Evolutionary conservation across 2,329 filamentous ascomycete species (phyloP).

Genomic region (Botrytis tulipae): DNA sequence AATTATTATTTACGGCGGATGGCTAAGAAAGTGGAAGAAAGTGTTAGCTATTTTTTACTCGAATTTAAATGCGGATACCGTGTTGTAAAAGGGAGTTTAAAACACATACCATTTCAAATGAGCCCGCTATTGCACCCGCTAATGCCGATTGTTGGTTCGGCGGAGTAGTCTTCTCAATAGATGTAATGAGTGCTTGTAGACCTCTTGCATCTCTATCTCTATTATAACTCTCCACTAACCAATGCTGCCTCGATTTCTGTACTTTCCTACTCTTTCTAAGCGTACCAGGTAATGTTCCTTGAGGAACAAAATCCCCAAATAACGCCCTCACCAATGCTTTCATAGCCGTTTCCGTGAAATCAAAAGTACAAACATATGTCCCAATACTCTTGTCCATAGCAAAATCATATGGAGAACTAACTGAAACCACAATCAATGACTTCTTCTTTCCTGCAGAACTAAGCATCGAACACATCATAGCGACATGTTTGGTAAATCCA

Average conservation of each 20-base stretch:
- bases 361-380: slow-evolving; percentile 92
- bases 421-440: slow-evolving; percentile 84
- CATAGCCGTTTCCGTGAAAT: slow-evolving; percentile 91
- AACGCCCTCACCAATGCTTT: slow-evolving; percentile 79
- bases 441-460: slow-evolving; percentile 78
- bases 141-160: slow-evolving; percentile 64
- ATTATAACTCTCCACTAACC: slow-evolving; percentile 89
- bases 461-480: slow-evolving; percentile 89
- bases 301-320: slow-evolving; percentile 68
- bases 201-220: slow-evolving; percentile 71
- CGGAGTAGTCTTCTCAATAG: slow-evolving; percentile 64
- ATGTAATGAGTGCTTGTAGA: slow-evolving; percentile 71
- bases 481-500: slow-evolving; percentile 92
- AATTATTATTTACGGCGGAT: not conserved
- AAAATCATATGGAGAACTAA: slow-evolving; percentile 96
- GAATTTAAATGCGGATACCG: not conserved
- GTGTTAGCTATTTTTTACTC: slow-evolving; percentile 4
- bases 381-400: slow-evolving; percentile 87
- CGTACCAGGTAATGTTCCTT: slow-evolving; percentile 65
- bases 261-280: slow-evolving; percentile 84
- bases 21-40: not conserved
- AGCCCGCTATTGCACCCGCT: slow-evolving; percentile 65
- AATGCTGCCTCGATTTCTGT: slow-evolving; percentile 86
- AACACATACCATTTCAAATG: slow-evolving; percentile 63
- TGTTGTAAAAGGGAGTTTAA: not conserved